Evolutionary conservation across 108 stramenopile species (phyloP), one percentile per base, ranked within the genome.

Genomic region (Mediolabrus comicus): DNA sequence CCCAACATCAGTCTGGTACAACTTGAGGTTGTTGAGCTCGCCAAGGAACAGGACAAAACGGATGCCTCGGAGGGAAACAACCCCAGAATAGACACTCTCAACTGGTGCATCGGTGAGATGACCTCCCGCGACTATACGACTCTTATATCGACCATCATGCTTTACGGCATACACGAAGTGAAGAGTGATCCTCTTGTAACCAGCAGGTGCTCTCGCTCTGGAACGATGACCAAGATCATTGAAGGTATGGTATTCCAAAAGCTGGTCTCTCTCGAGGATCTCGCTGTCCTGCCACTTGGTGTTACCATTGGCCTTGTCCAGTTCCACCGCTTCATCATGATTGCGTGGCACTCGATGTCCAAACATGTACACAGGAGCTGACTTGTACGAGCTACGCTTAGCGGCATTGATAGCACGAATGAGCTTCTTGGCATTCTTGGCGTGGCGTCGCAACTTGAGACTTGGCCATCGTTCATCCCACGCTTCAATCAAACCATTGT

Each of bases 261-360:
- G 8, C 16, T 71, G 63, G 1, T 2, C 26, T 30, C 75, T 3
- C 59, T 75, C 77, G 27, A 53, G 4, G 0, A 53, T 33, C 8
- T 24, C 53, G 4, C 72, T 57, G 1, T 84, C 80, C 19, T 55
- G 31, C 79, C 80, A 84, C 32, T 38, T 33, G 17, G 49, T 81
- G 55, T 81, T 84, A 1, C 76, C 80, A 30, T 77, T 71, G 12
- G 17, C n/a, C 33, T 24, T 2, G 51, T 84, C 82, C 3, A 83
- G 54, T 22, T 63, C 39, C 22, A 76, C 9, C 10, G 72, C 75
- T 30, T 82, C 27, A 27, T 49, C 35, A 36, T 53, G 41, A 22
- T 71, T 59, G 4, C 57, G 29, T n/a, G 73, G 73, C 2, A 64
- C 38, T 43, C 69, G 28, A 38, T 56, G 38, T 32, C 73, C 65